phyloP scores from a whole-genome alignment of 495 filamentous ascomycete species.

The Patellaria atrata region DNA sequence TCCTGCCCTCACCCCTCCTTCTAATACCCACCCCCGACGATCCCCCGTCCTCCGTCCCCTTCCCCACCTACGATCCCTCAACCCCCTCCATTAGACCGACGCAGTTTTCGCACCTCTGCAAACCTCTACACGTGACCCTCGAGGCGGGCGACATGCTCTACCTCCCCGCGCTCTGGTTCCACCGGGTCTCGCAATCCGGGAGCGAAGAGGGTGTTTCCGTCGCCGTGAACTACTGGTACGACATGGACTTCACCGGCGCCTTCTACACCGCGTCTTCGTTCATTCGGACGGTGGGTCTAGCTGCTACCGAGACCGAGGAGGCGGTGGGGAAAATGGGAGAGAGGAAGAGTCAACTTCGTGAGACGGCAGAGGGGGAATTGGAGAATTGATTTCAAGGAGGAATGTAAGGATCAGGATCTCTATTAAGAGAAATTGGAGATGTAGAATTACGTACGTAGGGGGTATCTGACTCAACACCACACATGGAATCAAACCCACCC shows the following conservation, averaged over 20 bases:
- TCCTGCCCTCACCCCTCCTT: not conserved
- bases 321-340: not conserved
- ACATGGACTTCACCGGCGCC: constrained; percentile 23
- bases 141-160: constrained; percentile 68
- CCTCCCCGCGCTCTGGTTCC: constrained; percentile 59
- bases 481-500: not conserved
- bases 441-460: not conserved
- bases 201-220: constrained; percentile 49
- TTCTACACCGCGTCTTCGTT: constrained; percentile 19
- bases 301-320: constrained; percentile 5
- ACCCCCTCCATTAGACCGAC: constrained; percentile 32
- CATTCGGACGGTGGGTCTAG: constrained; percentile 10
- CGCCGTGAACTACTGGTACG: constrained; percentile 68
- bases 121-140: constrained; percentile 45
- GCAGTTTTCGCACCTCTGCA: constrained; percentile 37
- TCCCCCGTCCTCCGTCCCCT: constrained; percentile 36
- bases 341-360: not conserved
- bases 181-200: constrained; percentile 57
- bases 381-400: not conserved
- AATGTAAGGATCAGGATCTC: not conserved
- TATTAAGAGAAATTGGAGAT: not conserved
- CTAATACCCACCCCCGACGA: no score
- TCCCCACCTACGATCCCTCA: constrained; percentile 60
- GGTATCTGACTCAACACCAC: constrained; percentile 6
- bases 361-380: not conserved